phyloP scores from a whole-genome alignment of 306 rosid species.

The Acacia acuminata region DNA sequence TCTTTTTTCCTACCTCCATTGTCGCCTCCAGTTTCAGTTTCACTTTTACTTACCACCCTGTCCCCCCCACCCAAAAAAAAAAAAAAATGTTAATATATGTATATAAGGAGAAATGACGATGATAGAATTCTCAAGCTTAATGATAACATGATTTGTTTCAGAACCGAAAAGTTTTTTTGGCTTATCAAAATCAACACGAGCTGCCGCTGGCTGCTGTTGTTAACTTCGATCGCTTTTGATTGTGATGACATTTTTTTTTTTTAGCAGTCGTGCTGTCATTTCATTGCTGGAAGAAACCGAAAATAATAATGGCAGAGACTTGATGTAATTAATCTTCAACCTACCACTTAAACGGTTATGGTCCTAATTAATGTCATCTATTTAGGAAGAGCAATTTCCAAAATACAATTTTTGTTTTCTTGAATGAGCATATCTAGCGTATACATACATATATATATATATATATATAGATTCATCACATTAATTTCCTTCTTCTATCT shows the following conservation, averaged over 20 bases:
- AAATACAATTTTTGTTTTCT: background rate
- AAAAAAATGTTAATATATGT: background rate
- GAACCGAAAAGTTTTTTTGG: background rate
- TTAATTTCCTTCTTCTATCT: slow-evolving; percentile 11
- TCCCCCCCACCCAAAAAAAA: too few relatives aligned
- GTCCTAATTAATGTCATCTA: slow-evolving; percentile 23
- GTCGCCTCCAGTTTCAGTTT: background rate
- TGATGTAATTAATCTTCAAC: slow-evolving; percentile 34
- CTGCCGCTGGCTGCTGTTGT: background rate
- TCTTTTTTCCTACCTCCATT: background rate
- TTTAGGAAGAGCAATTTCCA: background rate
- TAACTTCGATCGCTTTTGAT: slow-evolving; percentile 35
- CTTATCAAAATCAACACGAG: background rate
- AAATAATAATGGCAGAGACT: slow-evolving; percentile 47
- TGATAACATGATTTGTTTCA: background rate
- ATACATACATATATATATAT: background rate
- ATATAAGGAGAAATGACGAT: background rate
- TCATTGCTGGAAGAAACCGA: slow-evolving; percentile 40
- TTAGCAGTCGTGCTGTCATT: slow-evolving; percentile 60
- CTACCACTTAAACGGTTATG: slow-evolving; percentile 17
- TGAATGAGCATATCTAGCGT: background rate
- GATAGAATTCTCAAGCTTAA: background rate
- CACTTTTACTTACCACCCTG: background rate
- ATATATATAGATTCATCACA: background rate
- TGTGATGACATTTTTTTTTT: slow-evolving; percentile 26